phyloP scores from a whole-genome alignment of 768 basidiomycete species.

The Lactarius sp. region DNA sequence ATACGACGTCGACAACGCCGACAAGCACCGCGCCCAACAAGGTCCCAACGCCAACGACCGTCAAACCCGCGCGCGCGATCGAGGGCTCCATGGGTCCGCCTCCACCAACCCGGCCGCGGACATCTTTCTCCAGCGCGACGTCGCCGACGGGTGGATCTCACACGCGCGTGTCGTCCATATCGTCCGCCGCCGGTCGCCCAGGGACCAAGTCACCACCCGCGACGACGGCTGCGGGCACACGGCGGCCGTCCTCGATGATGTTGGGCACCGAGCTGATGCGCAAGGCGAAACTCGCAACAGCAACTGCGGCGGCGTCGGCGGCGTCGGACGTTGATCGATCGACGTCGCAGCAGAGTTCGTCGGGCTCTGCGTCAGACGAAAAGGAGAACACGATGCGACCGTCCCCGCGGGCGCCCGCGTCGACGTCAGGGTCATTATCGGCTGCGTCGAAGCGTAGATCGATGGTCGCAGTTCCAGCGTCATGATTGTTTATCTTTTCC shows the following conservation, averaged over 20 bases:
- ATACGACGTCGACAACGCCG: constrained; percentile 12
- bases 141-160: constrained; percentile 6
- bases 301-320: neutral
- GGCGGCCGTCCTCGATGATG: constrained; percentile 21
- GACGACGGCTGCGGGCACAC: neutral
- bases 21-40: constrained; percentile 6
- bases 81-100: constrained; percentile 23
- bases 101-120: constrained; percentile 6
- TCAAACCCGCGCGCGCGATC: constrained; percentile 12
- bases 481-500: constrained; percentile 10
- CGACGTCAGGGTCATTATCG: constrained; percentile 3
- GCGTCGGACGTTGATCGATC: constrained; percentile 14
- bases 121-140: constrained; percentile 19
- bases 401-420: neutral
- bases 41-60: constrained; percentile 16
- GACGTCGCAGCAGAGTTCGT: constrained; percentile 5
- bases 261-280: constrained; percentile 22
- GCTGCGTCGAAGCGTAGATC: constrained; percentile 20
- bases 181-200: constrained; percentile 17
- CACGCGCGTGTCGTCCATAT: constrained; percentile 11
- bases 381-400: constrained; percentile 20
- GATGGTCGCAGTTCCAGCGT: constrained; percentile 13
- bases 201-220: constrained; percentile 14
- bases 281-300: constrained; percentile 13
- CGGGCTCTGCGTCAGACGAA: constrained; percentile 14